Base-by-base conservation (phyloP, 23 red algal species). In the Gracilaria gracilis region DNA sequence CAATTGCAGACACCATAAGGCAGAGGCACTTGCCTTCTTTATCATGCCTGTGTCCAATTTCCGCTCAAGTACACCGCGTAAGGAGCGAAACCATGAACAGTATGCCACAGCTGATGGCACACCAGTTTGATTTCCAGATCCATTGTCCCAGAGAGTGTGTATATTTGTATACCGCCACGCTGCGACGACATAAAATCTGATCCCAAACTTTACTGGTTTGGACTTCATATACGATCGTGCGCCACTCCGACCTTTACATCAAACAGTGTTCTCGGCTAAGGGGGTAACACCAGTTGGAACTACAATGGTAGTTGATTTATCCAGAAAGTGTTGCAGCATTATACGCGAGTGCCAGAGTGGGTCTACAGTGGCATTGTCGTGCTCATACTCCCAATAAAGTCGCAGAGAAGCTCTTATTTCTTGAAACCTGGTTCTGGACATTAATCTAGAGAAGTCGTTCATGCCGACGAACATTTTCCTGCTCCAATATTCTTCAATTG, bases 201-300 rank as follows among this genome's bases (percentile, higher is more conserved):
- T n/a, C n/a, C n/a, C n/a, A n/a, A n/a, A n/a, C n/a, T n/a, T n/a
- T n/a, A n/a, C n/a, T n/a, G n/a, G n/a, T n/a, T n/a, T n/a, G n/a
- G n/a, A n/a, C n/a, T n/a, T n/a, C n/a, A n/a, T n/a, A n/a, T n/a
- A n/a, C n/a, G n/a, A n/a, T n/a, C n/a, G n/a, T n/a, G n/a, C n/a
- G n/a, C 9, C 11, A 9, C n/a, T 77, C 24, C 31, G 24, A 8
- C 38, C 72, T 51, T 77, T 77, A 40, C 72, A 77, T 8, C 72
- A 7, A 16, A 77, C 38, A 40, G 72, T 77, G n/a, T 77, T 77
- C 31, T 77, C 72, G 35, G 13, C 72, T 17, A 77, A 51, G 6
- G 16, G 13, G 13, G 72, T 48, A 8, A 77, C 72, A 32, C 24
- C 72, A n/a, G 23, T 25, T 7, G 72, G 72, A 9, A 77, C 72